Evolutionary conservation across 768 basidiomycete genomes (phyloP).

Genomic region (Russula vinacea): DNA sequence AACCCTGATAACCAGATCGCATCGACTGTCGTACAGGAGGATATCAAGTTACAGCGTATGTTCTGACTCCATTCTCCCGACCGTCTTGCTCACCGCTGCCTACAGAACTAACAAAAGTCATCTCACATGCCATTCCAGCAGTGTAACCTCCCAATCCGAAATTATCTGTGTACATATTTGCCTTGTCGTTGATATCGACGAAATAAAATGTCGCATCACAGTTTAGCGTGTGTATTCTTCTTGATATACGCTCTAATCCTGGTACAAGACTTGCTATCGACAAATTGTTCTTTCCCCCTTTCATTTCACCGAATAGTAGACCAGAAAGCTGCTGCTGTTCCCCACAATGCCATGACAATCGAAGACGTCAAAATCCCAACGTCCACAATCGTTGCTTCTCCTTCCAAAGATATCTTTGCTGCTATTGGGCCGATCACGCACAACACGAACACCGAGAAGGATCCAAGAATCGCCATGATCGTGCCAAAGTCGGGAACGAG

Average conservation of each 20-base stretch:
- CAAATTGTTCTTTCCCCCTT: not conserved
- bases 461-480: constrained; percentile 87
- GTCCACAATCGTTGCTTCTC: constrained; percentile 51
- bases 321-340: constrained; percentile 64
- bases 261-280: not conserved
- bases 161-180: constrained; percentile 3
- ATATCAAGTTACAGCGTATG: constrained; percentile 77
- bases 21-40: constrained; percentile 80
- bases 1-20: constrained; percentile 89
- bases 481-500: constrained; percentile 75
- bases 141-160: constrained; percentile 35
- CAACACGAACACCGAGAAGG: constrained; percentile 70
- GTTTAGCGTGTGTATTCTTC: not conserved
- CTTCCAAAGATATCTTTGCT: constrained; percentile 60
- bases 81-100: constrained; percentile 14
- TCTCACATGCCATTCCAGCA: constrained; percentile 63
- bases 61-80: constrained; percentile 24
- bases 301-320: constrained; percentile 30
- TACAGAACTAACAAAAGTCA: constrained; percentile 71
- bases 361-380: constrained; percentile 50
- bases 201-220: not conserved
- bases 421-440: constrained; percentile 63
- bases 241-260: constrained; percentile 2
- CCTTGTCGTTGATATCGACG: not conserved
- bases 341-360: constrained; percentile 70